Conservation (phyloP, 106 monocot genomes). For the Cymbidium sinense region DNA sequence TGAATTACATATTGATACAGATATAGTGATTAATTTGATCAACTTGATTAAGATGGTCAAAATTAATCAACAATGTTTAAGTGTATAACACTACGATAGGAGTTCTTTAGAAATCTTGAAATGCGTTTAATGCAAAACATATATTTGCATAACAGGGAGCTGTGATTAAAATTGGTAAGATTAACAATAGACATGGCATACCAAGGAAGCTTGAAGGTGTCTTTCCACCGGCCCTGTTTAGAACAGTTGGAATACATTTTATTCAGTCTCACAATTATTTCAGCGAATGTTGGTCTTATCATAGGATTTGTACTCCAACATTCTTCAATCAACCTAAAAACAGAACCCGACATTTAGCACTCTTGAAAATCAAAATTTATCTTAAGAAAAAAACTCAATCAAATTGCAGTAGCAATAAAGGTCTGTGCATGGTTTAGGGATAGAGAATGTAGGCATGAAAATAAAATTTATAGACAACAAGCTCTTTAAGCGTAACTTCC, state of each 20-base stretch:
- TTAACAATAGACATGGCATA: slow-evolving; percentile 16
- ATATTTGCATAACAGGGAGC: background rate
- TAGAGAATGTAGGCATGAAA: background rate
- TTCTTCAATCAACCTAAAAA: slow-evolving; percentile 25
- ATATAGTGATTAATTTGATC: background rate
- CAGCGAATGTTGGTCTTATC: slow-evolving; percentile 21
- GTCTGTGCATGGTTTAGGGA: background rate
- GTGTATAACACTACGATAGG: background rate
- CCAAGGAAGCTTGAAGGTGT: slow-evolving; percentile 84
- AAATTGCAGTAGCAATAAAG: background rate
- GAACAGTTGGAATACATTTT: slow-evolving; percentile 19
- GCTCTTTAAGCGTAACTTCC: background rate
- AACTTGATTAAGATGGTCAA: background rate
- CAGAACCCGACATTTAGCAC: background rate
- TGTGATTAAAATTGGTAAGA: background rate
- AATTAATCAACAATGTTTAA: background rate
- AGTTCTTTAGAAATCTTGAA: background rate
- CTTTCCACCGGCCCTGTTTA: slow-evolving; percentile 60
- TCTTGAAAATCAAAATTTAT: background rate
- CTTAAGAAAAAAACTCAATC: too few species aligned
- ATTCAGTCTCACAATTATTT: slow-evolving; percentile 28
- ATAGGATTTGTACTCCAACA: slow-evolving; percentile 19
- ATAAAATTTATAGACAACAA: background rate
- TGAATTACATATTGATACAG: too few species aligned
- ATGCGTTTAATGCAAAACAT: background rate